phyloP scores from a whole-genome alignment of 192 early-diverging fungal genomes.

The Coemansia sp. region DNA sequence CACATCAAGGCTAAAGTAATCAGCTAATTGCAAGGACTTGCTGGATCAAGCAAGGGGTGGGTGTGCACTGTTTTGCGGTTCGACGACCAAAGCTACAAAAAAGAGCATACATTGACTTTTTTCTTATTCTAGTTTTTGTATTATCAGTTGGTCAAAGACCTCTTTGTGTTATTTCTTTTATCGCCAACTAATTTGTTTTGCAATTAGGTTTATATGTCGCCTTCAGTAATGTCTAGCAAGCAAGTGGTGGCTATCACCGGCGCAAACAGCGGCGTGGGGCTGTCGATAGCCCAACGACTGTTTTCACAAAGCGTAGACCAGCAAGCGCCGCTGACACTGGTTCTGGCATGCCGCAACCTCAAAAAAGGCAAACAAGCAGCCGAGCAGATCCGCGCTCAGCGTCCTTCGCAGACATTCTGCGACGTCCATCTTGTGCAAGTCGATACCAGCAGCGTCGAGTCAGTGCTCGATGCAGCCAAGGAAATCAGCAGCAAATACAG shows the following conservation, averaged over 20 bases:
- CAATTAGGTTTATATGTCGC: not conserved
- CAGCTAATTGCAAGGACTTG: too few species aligned
- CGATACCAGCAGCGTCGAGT: constrained; percentile 48
- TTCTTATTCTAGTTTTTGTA: too few species aligned
- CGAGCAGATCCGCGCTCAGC: constrained; percentile 7
- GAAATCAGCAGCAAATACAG: not conserved
- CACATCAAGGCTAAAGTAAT: too few species aligned
- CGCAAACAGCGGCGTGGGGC: constrained; percentile 52
- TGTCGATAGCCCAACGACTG: constrained; percentile 28
- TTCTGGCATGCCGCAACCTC: constrained; percentile 51
- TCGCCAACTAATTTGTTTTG: not conserved
- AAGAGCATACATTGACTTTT: too few species aligned
- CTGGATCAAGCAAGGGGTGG: too few species aligned
- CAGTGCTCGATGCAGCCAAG: constrained; percentile 30
- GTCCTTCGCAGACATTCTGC: not conserved
- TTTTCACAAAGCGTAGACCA: not conserved
- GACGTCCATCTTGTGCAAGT: constrained; percentile 27
- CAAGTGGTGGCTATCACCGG: constrained; percentile 38
- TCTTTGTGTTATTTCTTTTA: too few species aligned
- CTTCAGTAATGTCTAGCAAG: not conserved
- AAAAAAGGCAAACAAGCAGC: constrained; percentile 23
- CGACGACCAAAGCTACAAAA: too few species aligned
- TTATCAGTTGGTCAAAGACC: too few species aligned
- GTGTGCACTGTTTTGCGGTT: too few species aligned
- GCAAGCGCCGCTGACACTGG: constrained; percentile 8